Base-by-base conservation (phyloP, 1,139 yeast genomes). In the Diutina catenulata region DNA sequence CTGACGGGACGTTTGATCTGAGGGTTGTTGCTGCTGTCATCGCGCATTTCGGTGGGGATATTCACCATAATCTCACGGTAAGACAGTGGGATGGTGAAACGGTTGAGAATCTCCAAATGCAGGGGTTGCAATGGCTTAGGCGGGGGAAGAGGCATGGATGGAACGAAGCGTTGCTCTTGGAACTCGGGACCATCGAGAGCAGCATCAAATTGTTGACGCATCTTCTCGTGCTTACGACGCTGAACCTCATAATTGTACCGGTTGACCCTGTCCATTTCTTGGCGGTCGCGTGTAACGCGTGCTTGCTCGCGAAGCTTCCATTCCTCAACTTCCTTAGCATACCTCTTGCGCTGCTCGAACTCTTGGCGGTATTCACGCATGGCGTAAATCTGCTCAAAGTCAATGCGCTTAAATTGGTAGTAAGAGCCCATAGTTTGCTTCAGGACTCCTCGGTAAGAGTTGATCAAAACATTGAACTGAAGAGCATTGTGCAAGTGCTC, bases 401-500 rank as follows among this genome's bases (percentile, higher is more conserved):
- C 72, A 9, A 57, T 53, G 41, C 49, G 43, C 42, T 64, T 64
- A 46, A 65, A 67, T 37, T 56, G 53, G 47, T 56, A 67, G 47
- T 64, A 67, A 27, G 55, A 51, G 13, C 49, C 43, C 72, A 71
- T 65, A 0, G 70, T 65, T 22, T 63, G 64, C 11, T 50, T 53
- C 0, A 69, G 51, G 37, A 67, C 60, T 26, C 57, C 62, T 37
- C 73, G 49, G 46, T 65, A 67, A 5, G 69, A 54, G 44, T 67
- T 67, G 11, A 62, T 46, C 38, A 67, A 52, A 20, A 66, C 46
- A 43, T 67, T 67, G 46, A 62, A 67, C 42, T 64, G 70, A 25
- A 62, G 53, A 38, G 59, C 61, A 42, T 63, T 66, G 44, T 67
- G 73, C 21, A 67, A 49, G 64, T 67, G 62, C 47, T 67, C 73